phyloP scores from a whole-genome alignment of 164 flowering plant species.

The Nelumbo lutea region DNA sequence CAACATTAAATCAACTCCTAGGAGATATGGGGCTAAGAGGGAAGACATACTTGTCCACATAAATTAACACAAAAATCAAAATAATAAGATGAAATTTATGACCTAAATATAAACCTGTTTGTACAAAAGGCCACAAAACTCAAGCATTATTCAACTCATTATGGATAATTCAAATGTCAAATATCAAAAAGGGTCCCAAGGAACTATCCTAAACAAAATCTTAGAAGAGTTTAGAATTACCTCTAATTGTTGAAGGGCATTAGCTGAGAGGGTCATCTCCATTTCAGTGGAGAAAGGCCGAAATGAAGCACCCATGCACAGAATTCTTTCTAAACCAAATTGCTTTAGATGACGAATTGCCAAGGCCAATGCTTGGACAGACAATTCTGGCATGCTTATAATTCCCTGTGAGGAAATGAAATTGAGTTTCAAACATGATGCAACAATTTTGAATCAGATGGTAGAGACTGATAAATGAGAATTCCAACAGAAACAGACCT shows the following conservation, averaged over 20 bases:
- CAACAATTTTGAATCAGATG: background rate
- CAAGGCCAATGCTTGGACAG: constrained; percentile 81
- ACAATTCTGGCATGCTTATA: constrained; percentile 72
- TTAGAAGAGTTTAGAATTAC: constrained; percentile 24
- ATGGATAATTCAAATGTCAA: background rate
- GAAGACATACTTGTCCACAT: background rate
- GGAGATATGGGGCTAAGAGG: no score
- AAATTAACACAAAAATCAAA: background rate
- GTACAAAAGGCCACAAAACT: background rate
- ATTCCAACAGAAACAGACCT: constrained; percentile 38
- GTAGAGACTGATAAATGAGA: background rate
- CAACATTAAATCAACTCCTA: no score
- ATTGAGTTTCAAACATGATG: background rate
- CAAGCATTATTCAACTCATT: background rate
- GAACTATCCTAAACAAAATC: background rate
- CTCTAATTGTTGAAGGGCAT: constrained; percentile 88
- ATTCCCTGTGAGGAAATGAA: constrained; percentile 44
- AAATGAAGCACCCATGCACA: constrained; percentile 62
- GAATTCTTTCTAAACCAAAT: constrained; percentile 79
- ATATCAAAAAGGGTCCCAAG: background rate
- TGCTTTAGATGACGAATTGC: constrained; percentile 71
- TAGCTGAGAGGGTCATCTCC: constrained; percentile 88
- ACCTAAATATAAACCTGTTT: background rate
- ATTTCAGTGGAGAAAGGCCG: constrained; percentile 58
- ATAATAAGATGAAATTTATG: background rate